Evolutionary conservation across 176 grass and related monocot genomes (phyloP), one percentile per base, ranked within the genome.

Genomic region (Dendrocalamus sinicus): DNA sequence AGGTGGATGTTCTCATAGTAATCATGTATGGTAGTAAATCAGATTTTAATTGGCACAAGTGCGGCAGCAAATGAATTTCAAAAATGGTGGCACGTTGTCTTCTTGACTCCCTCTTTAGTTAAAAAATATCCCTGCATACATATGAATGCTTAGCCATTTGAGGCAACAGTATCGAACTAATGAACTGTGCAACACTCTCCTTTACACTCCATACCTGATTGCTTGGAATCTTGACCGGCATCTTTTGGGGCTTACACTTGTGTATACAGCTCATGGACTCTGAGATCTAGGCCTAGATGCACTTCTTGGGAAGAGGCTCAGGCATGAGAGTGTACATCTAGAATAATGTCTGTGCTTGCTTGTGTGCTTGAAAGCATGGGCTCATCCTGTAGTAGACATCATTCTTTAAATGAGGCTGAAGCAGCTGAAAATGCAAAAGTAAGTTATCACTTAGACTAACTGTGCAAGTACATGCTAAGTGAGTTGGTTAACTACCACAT

Each of bases 341-440:
- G 83, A 81, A 78, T 87, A 50, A 92, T 93, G 84, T 92, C 88
- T 40, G 84, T 92, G 81, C 91, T 92, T 84, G 85, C 86, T 71
- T 73, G 71, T 50, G 82, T 92, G 63, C 79, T 91, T 78, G 86
- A 92, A 89, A 95, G 71, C 81, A 98, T 98, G 93, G 96, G 96
- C 39, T 95, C 91, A 72, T 98, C 88, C 76, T 98, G 96, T 72
- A 98, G 96, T 86, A 92, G 88, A 92, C 50, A 89, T 52, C 91
- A 98, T 88, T 89, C 91, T 12, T 66, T 91, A 68, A 89, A 92
- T 58, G 91, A 98, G 81, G 71, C 82, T 51, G 89, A 95, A 75
- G 83, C 91, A 39, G 78, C 89, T 76, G 93, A 91, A 78, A 98
- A 95, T 85, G 65, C 75, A 79, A 88, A 86, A 86, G 96, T 98